Conservation (phyloP, 1,284 basidiomycete genomes). For the Ustilago cynodontis region DNA sequence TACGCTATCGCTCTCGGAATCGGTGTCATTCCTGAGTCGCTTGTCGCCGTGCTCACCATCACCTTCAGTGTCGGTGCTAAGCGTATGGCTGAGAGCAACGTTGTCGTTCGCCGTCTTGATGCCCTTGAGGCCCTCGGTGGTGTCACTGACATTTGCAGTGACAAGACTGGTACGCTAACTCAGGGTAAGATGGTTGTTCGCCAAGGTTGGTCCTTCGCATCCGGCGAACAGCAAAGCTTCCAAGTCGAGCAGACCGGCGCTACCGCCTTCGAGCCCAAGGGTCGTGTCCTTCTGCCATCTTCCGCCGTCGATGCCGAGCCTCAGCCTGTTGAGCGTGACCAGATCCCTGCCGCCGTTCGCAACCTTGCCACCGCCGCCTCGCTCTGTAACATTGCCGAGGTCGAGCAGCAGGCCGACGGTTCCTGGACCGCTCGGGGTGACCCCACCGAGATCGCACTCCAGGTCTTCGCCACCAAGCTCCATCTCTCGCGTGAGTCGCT, state of each 20-base stretch:
- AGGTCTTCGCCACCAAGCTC: slow-evolving; percentile 58
- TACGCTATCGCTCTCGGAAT: slow-evolving; percentile 70
- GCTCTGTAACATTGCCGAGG: slow-evolving; percentile 63
- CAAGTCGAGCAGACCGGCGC: slow-evolving; percentile 54
- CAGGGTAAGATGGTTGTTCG: slow-evolving; percentile 66
- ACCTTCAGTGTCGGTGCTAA: slow-evolving; percentile 65
- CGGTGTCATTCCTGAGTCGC: slow-evolving; percentile 69
- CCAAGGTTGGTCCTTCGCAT: slow-evolving; percentile 49
- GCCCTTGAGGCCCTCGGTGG: slow-evolving; percentile 64
- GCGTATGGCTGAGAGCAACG: slow-evolving; percentile 63
- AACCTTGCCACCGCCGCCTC: slow-evolving; percentile 56
- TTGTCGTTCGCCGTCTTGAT: slow-evolving; percentile 64
- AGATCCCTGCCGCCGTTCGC: slow-evolving; percentile 36
- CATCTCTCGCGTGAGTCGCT: slow-evolving; percentile 46
- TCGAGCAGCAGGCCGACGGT: slow-evolving; percentile 42
- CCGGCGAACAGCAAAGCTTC: slow-evolving; percentile 35
- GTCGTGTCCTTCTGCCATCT: slow-evolving; percentile 33
- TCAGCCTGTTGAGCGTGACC: slow-evolving; percentile 17
- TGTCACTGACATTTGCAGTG: slow-evolving; percentile 59
- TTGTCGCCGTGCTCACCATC: slow-evolving; percentile 70
- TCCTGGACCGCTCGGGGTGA: slow-evolving; percentile 58
- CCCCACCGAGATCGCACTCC: slow-evolving; percentile 63
- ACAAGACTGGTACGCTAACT: slow-evolving; percentile 67
- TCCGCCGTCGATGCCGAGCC: slow-evolving; percentile 14
- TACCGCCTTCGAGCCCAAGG: slow-evolving; percentile 57